These are phyloP conservation scores for Chrysanthemum lavandulifolium DNA, from an alignment of 129 eudicot genomes.

Conservation along the genomic window DNA sequence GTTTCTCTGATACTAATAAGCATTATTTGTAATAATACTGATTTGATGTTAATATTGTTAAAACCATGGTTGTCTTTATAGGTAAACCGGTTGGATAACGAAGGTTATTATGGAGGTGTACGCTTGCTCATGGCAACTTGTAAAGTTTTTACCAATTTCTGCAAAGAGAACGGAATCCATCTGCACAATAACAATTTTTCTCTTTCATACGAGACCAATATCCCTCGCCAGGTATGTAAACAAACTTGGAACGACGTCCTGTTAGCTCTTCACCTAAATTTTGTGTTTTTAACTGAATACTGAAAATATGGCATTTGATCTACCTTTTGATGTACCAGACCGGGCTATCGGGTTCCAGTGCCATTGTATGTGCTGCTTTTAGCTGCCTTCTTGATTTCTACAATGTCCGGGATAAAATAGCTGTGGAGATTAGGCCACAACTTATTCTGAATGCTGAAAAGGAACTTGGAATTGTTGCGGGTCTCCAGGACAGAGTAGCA, in stretches of 20 bases:
- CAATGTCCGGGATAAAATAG: conserved; percentile 66
- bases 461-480: conserved; percentile 98
- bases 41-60: neutral
- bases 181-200: conserved; percentile 66
- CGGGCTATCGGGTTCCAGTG: conserved; percentile 98
- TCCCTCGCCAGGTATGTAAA: conserved; percentile 87
- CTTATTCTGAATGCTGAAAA: conserved; percentile 90
- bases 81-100: conserved; percentile 66
- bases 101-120: conserved; percentile 96
- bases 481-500: conserved; percentile 96
- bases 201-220: conserved; percentile 86
- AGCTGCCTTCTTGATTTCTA: conserved; percentile 94
- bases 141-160: conserved; percentile 60
- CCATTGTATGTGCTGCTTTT: conserved; percentile 95
- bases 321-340: conserved; percentile 47
- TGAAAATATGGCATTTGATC: neutral
- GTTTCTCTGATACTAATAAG: too few species aligned
- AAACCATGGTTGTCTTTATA: conserved; percentile 29
- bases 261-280: neutral
- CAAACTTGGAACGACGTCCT: too few species aligned
- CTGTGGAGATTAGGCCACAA: conserved; percentile 81
- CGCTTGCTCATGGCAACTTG: conserved; percentile 91
- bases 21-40: too few species aligned
- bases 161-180: conserved; percentile 59
- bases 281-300: neutral